phyloP scores from a whole-genome alignment of 1,284 basidiomycete species.

The Marasmius oreades region DNA sequence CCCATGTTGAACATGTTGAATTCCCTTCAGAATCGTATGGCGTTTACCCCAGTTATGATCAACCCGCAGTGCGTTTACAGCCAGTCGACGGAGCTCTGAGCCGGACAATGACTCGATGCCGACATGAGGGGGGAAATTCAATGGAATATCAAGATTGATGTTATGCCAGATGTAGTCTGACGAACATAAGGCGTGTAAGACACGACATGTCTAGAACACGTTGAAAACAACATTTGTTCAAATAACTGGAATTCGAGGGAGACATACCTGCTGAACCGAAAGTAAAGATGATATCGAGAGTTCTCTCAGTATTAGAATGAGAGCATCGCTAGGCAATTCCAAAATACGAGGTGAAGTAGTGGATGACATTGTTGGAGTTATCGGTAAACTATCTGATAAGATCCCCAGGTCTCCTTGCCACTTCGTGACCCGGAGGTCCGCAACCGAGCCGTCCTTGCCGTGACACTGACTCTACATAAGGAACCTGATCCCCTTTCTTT shows the following conservation, averaged over 20 bases:
- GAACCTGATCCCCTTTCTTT: constrained; percentile 5
- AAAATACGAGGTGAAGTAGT: neutral
- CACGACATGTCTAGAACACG: constrained; percentile 48
- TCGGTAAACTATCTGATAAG: neutral
- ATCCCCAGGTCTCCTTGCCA: neutral
- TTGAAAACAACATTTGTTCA: neutral
- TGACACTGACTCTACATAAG: constrained; percentile 13
- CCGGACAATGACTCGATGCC: constrained; percentile 25
- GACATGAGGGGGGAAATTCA: constrained; percentile 30
- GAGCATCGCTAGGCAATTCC: constrained; percentile 28
- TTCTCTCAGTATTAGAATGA: constrained; percentile 29
- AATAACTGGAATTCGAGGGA: constrained; percentile 8
- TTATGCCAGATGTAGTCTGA: constrained; percentile 52
- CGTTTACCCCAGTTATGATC: constrained; percentile 48
- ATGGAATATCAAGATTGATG: constrained; percentile 30
- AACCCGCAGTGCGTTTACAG: constrained; percentile 42
- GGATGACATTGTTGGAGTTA: neutral
- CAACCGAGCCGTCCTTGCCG: constrained; percentile 7
- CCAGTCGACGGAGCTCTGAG: constrained; percentile 30
- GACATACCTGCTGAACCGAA: constrained; percentile 43
- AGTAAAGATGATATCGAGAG: constrained; percentile 40
- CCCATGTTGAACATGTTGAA: constrained; percentile 32
- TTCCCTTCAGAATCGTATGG: constrained; percentile 30
- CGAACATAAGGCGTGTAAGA: constrained; percentile 43
- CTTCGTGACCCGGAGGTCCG: neutral